These are phyloP conservation scores for Cladosporium sp. DNA, from an alignment of 2,329 filamentous ascomycete species.

Conservation along the genomic window DNA sequence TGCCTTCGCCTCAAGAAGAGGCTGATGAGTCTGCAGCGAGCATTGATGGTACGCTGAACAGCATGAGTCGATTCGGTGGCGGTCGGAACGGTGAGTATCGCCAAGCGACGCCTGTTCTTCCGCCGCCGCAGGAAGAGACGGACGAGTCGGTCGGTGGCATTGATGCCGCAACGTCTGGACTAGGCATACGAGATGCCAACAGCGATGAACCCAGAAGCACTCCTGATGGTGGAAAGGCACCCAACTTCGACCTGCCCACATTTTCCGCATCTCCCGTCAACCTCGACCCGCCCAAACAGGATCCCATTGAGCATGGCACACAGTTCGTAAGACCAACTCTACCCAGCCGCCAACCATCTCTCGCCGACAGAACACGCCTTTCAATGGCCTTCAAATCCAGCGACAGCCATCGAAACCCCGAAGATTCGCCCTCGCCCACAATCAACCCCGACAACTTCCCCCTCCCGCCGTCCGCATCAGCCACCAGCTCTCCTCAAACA, in stretches of 20 bases:
- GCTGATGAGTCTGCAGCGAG: not conserved
- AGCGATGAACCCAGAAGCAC: not conserved
- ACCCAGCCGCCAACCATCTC: slow-evolving; percentile 29
- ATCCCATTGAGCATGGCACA: not conserved
- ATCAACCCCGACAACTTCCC: slow-evolving; percentile 22
- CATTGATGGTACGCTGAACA: not conserved
- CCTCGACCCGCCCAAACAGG: slow-evolving; percentile 8
- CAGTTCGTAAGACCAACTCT: slow-evolving; percentile 27
- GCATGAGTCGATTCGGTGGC: not conserved
- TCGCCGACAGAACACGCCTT: slow-evolving; percentile 49
- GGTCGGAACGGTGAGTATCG: not conserved
- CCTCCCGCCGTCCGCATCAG: not conserved
- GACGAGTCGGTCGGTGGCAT: not conserved
- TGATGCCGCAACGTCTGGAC: not conserved
- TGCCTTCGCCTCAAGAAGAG: slow-evolving; percentile 14
- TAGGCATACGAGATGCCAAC: not conserved
- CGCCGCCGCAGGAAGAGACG: slow-evolving; percentile 4
- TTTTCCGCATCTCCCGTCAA: not conserved
- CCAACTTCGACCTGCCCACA: slow-evolving; percentile 2
- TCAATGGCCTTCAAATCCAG: slow-evolving; percentile 41
- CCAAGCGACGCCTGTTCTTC: not conserved
- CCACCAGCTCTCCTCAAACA: slow-evolving; percentile 26
- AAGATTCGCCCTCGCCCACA: slow-evolving; percentile 16
- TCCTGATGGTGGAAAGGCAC: not conserved
- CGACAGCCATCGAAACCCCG: not conserved